phyloP scores from a whole-genome alignment of 257 asterid genomes.

The Solanum virginianum region DNA sequence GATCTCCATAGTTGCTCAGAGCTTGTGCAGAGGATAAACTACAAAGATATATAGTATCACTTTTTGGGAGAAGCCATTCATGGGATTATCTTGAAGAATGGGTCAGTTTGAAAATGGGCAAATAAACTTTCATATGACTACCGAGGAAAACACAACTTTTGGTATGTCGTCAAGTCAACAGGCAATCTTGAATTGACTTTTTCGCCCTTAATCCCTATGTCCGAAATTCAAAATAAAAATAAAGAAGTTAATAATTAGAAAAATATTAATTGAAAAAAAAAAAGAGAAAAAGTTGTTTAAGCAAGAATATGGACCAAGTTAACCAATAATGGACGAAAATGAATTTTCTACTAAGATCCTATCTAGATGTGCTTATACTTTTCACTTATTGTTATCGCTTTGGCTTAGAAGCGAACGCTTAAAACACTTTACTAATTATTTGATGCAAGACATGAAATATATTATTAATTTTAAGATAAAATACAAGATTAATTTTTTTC shows the following conservation, averaged over 20 bases:
- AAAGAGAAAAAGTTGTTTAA: not conserved
- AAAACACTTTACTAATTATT: too few species aligned
- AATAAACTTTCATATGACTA: not conserved
- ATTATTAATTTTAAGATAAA: too few species aligned
- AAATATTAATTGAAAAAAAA: not conserved
- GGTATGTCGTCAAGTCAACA: not conserved
- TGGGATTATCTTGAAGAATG: not conserved
- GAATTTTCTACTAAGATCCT: too few species aligned
- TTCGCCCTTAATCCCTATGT: not conserved
- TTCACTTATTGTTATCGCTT: too few species aligned
- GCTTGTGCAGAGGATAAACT: not conserved
- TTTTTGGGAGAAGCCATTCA: not conserved
- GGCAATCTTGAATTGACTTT: not conserved
- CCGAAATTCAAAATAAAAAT: not conserved
- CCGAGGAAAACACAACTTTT: not conserved
- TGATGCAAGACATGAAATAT: too few species aligned
- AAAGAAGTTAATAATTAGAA: not conserved
- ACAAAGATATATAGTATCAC: not conserved
- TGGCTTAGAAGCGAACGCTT: too few species aligned
- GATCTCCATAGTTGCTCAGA: conserved; percentile 9
- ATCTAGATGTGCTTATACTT: too few species aligned
- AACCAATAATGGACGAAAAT: not conserved
- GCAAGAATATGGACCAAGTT: not conserved
- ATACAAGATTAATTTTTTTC: too few species aligned
- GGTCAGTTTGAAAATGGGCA: not conserved